Evolutionary conservation across 805 yeast species (phyloP), one percentile per base, ranked within the genome.

Genomic region (Candida parachauliodes): DNA sequence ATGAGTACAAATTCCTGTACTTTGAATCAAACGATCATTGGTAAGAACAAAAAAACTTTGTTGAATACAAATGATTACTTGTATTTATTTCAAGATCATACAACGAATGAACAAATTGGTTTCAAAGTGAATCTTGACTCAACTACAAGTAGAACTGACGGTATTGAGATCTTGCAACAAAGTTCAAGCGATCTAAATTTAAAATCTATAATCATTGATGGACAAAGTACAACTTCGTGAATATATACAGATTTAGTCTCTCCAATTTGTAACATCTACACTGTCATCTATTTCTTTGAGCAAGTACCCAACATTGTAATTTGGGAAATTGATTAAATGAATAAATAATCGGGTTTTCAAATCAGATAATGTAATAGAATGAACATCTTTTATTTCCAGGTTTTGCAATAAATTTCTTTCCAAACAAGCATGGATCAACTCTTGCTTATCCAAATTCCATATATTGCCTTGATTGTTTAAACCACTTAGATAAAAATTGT

Each of bases 1-100:
- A 75, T 69, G 44, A 83, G 93, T 39, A 77, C 94, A 0, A 89
- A 88, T 57, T 82, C 86, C 2, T 84, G 96, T 53, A 76, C 68
- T 48, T 73, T 89, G 6, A 85, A 88, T 50, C 74, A 74, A 6
- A 57, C 62, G 6, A 69, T 69, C 34, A 54, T 86, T 32, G 82
- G 83, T 0, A 77, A 77, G 42, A 82, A 83, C 2, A 68, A 74
- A 22, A 86, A 85, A 48, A 72, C 70, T 0, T 70, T 77, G 37
- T 50, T 89, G 1, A 76, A 68, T 49, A 68, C 82, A 43, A 83
- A 83, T 0, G 96, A 88, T 55, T 66, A 61, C 22, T 57, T 88
- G 4, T 77, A 77, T 49, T 62, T 88, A 14, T 81, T 88, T 46
- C 69, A 73, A 38, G 95, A 87, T 54, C 71, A 60, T 17, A 62